Evolutionary conservation across 495 filamentous ascomycete species (phyloP), one percentile per base, ranked within the genome.

Genomic region (Darksidea phi): DNA sequence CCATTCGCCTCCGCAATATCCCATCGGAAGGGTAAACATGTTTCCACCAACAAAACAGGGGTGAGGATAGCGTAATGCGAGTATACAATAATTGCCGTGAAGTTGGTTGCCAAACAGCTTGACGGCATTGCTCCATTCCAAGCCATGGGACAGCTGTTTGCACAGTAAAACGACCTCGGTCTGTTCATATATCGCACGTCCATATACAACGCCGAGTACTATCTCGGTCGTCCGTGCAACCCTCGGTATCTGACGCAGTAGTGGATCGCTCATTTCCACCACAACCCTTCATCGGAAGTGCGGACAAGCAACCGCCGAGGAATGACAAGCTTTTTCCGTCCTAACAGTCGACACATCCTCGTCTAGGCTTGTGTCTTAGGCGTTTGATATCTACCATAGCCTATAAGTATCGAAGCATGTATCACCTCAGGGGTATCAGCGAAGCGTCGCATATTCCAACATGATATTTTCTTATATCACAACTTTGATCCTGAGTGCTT

Each of bases 1-100:
- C 54, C 24, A 48, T 3, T 48, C 4, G 17, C 25, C 21, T 42
- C 54, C 42, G 46, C 41, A 57, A 57, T 57, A 41, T 57, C 54
- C n/a, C 25, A 23, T 28, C 24, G 17, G 41, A 17, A 56, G 28
- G 28, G 12, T 10, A 38, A 59, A 59, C 20, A 48, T 23, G 56
- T 59, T 59, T 59, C 56, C 56, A 59, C 56, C 56, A 59, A 59
- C 56, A 32, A 43, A 50, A 59, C 20, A 18, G 5, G 43, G 28
- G 28, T 32, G 28, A 10, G 28, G 28, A 37, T 24, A 8, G 8
- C 28, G 12, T 20, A 21, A 4, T 17, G 4, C 28, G 32, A 21
- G n/a, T n/a, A n/a, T n/a, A n/a, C n/a, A n/a, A n/a, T 23, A 20
- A 48, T 48, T 34, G 10, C 10, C 15, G 26, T 38, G 36, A 41